Base-by-base conservation (phyloP, 345 rosid species). In the Raphanus sativus region DNA sequence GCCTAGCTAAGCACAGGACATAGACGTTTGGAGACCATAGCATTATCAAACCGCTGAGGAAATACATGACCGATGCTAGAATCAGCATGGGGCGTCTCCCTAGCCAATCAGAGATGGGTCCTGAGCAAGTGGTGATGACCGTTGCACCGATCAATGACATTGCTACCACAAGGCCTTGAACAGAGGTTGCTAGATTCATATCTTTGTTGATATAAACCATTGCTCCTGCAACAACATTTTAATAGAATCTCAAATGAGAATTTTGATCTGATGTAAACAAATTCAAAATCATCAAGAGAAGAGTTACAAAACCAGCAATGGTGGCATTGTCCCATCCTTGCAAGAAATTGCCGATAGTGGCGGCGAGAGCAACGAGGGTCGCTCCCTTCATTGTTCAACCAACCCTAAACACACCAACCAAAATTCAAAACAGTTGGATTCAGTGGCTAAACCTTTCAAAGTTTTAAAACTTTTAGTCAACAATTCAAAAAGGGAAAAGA, bases 321-420 rank as follows among this genome's bases (percentile, higher is more conserved):
- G 98, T 92, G 72, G 99, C 99, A 85, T 92, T 95, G 86, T 95
- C 99, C 99, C 99, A 95, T 86, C 99, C 99, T 84, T 92, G 99
- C 74, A 95, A 87, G 84, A 95, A 92, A 87, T 90, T 95, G 62
- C 99, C 99, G 65, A 95, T 72, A 10, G 97, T 78, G 61, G 99
- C 98, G 52, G 89, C 91, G 83, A 95, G 85, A 80, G 99, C 99
- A 69, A 95, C 99, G 66, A 87, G 70, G 25, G 88, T 90, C 71
- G 98, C 94, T 78, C 92, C 96, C 64, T 70, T 89, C 98, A 92
- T 90, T 83, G 79, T 81, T 73, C 80, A 64, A 74, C 54, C 62
- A 42, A 73, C n/a, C 70, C 59, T 67, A 78, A 65, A 61, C 42
- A 67, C 38, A 66, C 8, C 42, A 72, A 32, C 8, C 29, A 24